These are phyloP conservation scores for Ophiostoma angusticollis DNA, from an alignment of 2,329 filamentous ascomycete genomes.

Conservation along the genomic window DNA sequence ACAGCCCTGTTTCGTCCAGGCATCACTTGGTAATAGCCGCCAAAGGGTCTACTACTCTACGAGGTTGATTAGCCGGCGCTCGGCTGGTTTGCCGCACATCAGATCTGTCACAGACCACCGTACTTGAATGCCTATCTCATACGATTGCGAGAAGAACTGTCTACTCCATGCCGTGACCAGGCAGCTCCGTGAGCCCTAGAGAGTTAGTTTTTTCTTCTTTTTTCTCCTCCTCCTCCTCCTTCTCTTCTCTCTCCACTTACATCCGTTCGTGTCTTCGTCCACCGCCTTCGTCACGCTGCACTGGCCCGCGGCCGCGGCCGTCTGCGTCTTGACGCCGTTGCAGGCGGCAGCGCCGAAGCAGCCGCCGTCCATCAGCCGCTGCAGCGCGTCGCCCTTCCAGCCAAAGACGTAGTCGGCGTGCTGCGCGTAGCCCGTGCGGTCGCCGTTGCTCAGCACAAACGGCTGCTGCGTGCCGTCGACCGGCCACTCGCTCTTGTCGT, in stretches of 20 bases:
- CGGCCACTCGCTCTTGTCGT: constrained; percentile 12
- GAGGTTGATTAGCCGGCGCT: too few relatives aligned
- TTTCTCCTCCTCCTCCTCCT: too few relatives aligned
- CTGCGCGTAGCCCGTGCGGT: constrained; percentile 16
- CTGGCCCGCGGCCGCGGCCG: constrained; percentile 21
- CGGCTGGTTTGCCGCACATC: too few relatives aligned
- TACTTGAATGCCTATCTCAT: too few relatives aligned
- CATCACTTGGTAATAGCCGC: too few relatives aligned
- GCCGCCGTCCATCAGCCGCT: constrained; percentile 2
- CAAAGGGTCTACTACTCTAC: too few relatives aligned
- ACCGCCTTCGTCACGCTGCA: constrained; percentile 20
- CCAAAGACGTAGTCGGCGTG: constrained; percentile 7
- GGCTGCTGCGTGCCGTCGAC: too few relatives aligned
- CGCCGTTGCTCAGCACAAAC: constrained; percentile 7
- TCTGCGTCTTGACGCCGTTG: constrained; percentile 20
- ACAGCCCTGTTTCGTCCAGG: too few relatives aligned
- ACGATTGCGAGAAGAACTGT: too few relatives aligned
- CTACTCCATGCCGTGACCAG: constrained; percentile 8
- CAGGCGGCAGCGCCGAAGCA: constrained; percentile 18
- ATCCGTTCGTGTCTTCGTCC: constrained; percentile 21
- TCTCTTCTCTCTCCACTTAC: too few relatives aligned
- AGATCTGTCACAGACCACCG: too few relatives aligned
- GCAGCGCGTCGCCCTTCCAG: constrained; percentile 1
- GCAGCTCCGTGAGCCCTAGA: constrained; percentile 12
- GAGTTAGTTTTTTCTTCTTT: too few relatives aligned